Base-by-base conservation (phyloP, 139 green algal species). In the Nannochloris sp. region DNA sequence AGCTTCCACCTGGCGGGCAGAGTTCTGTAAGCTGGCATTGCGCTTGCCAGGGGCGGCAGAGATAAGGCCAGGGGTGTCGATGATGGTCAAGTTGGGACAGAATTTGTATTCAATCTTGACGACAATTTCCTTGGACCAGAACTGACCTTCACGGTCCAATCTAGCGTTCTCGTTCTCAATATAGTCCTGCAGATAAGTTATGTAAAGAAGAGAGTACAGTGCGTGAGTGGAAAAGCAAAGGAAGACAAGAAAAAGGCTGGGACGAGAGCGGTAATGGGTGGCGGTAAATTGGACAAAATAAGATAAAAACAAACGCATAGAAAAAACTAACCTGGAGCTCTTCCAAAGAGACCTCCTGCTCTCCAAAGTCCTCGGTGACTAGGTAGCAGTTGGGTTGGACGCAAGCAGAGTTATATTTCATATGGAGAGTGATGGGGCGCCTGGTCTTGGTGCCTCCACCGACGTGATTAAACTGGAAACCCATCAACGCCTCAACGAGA, bases 401-500 rank as follows among this genome's bases (percentile, higher is more conserved):
- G 71, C 86, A 95, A 1, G 77, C 70, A 3, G 67, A 59, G 65
- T 97, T 93, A 81, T 97, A 97, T 76, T 95, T 94, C 92, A 98
- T 98, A 72, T 98, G 85, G 57, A 98, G 83, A 4, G 88, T 89
- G 69, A 98, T 96, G 33, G 92, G 92, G 4, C 92, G 76, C 10
- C 92, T 74, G 4, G 92, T 98, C 73, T 97, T 98, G 37, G 92
- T 98, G 57, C 92, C 92, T 4, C 92, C 92, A 2, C 92, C 92
- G 6, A 98, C 92, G 62, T 93, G 85, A 75, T 98, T 98, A 82
- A 98, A 98, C 79, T 98, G 89, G 77, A 97, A 96, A 6, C 89
- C 91, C 90, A 98, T 97, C 27, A 98, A 76, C 0, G 91, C 92
- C 75, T 98, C 92, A 4, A 98, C 86, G 35, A 98, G 74, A 2